Base-by-base conservation (phyloP, 768 basidiomycete species). In the Tylopilus vinaceipallidus region DNA sequence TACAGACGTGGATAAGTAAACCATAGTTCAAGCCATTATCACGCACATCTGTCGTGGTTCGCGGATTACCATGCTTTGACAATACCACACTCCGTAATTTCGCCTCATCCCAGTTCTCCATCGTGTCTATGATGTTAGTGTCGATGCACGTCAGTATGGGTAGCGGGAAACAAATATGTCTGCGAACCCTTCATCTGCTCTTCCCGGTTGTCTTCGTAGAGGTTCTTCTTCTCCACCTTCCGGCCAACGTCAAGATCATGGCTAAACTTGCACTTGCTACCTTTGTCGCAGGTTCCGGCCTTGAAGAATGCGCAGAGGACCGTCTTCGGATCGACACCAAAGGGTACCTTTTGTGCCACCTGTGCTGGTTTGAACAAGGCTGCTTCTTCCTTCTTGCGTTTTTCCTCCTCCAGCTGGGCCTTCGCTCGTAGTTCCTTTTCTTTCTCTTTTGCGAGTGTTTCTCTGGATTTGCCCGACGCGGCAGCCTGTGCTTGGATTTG, bases 81-180 rank as follows among this genome's bases (percentile, higher is more conserved):
- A 83, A 58, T 1, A 98, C 91, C 48, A 98, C 97, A n/a, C 72
- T 82, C 33, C 83, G 78, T 49, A 99, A 74, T 71, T 98, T 98
- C 62, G 86, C 93, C 53, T 98, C 90, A 70, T 97, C 93, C 97
- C 97, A 99, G 54, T 75, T 83, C 59, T 97, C 94, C 97, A 98
- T 98, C 11, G 92, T 94, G 71, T 98, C 95, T 94, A 55, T 32
- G 30, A 35, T 8, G 19, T 57, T 41, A 4, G 12, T 30, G 38
- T 35, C 33, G 26, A 36, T 16, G 39, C 23, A 42, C 23, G 37
- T 53, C 20, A 55, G 34, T 24, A 39, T 33, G 19, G 9, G 23
- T 1, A 13, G 34, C 16, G 24, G 32, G 6, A 30, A 50, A 41
- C 5, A 27, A 2, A 12, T 38, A n/a, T n/a, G 20, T 42, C 24